Base-by-base conservation (phyloP, 1,139 yeast genomes). In the Saccharomycopsis hybrid region DNA sequence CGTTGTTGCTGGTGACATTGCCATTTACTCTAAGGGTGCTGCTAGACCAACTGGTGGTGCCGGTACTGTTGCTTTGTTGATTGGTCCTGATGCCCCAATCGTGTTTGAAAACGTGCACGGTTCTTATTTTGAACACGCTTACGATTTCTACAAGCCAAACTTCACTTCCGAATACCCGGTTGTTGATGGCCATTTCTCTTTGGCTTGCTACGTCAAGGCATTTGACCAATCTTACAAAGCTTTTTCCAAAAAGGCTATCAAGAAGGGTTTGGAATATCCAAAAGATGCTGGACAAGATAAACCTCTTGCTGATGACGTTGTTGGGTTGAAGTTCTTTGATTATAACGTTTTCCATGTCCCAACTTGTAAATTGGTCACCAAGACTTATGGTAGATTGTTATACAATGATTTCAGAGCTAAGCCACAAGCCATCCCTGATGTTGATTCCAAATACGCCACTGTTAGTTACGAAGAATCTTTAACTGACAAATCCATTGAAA, bases 11-110 rank as follows among this genome's bases (percentile, higher is more conserved):
- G 97, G 97, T 68, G 99, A 94, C 69, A 92, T 94, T 67, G 98
- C 98, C 65, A 85, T 94, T 61, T 94, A 94, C 71, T 89, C 92
- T 61, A 80, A 90, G 72, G 98, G 98, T 66, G 85, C 95, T 47
- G 99, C 99, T 52, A 84, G 99, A 75, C 98, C 99, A 62, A 92
- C 98, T 54, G 99, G 99, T 67, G 99, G 99, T 71, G 97, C 95
- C 54, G 99, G 99, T 64, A 79, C 95, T 50, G 95, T 92, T 54
- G 99, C 99, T 47, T 63, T 94, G 65, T 80, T 86, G 67, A 85
- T 94, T 63, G 99, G 99, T 49, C 96, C 97, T 51, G 96, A 94
- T 65, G 97, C 98, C 43, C 98, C 98, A 59, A 77, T 94, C 61
- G 97, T 87, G 44, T 82, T 94, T 62, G 97, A 92, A 62, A 70